Evolutionary conservation across 1,284 basidiomycete genomes (phyloP), one percentile per base, ranked within the genome.

Genomic region (Rhodotorula sp.): DNA sequence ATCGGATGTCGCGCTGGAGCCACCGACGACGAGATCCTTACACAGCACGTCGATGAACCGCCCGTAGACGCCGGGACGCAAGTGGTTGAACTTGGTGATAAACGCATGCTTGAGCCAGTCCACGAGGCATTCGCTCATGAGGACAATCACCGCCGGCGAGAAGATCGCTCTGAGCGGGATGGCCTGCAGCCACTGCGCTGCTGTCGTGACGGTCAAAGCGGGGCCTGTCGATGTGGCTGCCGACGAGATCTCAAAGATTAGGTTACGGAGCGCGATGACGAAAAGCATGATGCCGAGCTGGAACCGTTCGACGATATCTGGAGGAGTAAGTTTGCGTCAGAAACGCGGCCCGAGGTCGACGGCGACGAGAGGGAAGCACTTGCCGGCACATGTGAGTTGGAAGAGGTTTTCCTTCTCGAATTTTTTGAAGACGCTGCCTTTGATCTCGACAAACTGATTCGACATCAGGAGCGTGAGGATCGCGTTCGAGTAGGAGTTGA

Each of bases 21-120:
- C 84, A 57, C 90, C 84, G 5, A 87, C 87, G 47, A 95, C 86
- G 18, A 99, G 86, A 80, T 99, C 97, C 57, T 92, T 89, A 78
- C 95, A 98, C 0, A 99, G 86, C 1, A 99, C 92, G 79, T 99
- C 97, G 18, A 90, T 93, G 82, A 94, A 99, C 18, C 97, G 86
- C 71, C 94, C 94, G 77, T 99, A 99, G 1, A 98, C 92, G 0
- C 90, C 91, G 0, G 95, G 93, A 1, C 95, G 88, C 66, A 99
- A 74, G 70, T 82, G 81, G 60, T 86, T 86, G 81, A 98, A 98
- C 81, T 99, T 99, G 66, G 95, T 95, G 79, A 99, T 98, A 83
- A 99, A 99, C 2, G 95, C 95, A 79, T 99, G 97, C 80, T 99
- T 99, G 69, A 99, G 85, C 97, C 95, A 99, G 81, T 99, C 97